Evolutionary conservation across 768 basidiomycete genomes (phyloP).

Genomic region (Kockovaella imperatae): DNA sequence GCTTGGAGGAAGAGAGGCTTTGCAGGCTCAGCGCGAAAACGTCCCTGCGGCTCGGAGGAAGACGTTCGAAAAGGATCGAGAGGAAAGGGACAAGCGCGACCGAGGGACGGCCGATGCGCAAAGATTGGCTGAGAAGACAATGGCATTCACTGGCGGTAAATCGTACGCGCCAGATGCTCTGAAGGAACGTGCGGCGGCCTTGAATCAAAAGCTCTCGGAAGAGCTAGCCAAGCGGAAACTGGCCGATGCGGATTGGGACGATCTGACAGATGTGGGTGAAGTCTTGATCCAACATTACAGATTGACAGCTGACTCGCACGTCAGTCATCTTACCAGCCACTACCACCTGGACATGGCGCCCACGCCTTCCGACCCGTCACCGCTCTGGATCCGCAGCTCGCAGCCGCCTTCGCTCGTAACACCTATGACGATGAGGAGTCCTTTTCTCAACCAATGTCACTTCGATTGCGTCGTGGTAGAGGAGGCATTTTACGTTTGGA

Average conservation of each 20-base stretch:
- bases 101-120: slow-evolving; percentile 14
- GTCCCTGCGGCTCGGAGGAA: slow-evolving; percentile 22
- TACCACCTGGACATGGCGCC: slow-evolving; percentile 52
- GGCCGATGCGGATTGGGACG: slow-evolving; percentile 74
- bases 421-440: slow-evolving; percentile 21
- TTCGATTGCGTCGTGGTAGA: slow-evolving; percentile 72
- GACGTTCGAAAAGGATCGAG: slow-evolving; percentile 22
- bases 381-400: slow-evolving; percentile 48
- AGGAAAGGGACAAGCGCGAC: slow-evolving; percentile 39
- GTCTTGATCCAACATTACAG: neutral
- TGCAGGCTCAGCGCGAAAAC: slow-evolving; percentile 11
- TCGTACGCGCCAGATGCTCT: slow-evolving; percentile 46
- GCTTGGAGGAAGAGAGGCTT: slow-evolving; percentile 40
- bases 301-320: neutral
- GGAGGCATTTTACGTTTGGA: slow-evolving; percentile 73
- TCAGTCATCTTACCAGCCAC: slow-evolving; percentile 65
- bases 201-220: slow-evolving; percentile 59
- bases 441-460: slow-evolving; percentile 44
- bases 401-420: neutral
- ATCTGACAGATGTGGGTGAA: slow-evolving; percentile 64
- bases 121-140: slow-evolving; percentile 8
- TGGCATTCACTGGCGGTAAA: slow-evolving; percentile 29
- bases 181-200: slow-evolving; percentile 55
- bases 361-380: slow-evolving; percentile 35
- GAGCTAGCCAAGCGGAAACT: slow-evolving; percentile 60